phyloP scores from a whole-genome alignment of 441 rosid genomes.

The Cnidoscolus chayamansa region DNA sequence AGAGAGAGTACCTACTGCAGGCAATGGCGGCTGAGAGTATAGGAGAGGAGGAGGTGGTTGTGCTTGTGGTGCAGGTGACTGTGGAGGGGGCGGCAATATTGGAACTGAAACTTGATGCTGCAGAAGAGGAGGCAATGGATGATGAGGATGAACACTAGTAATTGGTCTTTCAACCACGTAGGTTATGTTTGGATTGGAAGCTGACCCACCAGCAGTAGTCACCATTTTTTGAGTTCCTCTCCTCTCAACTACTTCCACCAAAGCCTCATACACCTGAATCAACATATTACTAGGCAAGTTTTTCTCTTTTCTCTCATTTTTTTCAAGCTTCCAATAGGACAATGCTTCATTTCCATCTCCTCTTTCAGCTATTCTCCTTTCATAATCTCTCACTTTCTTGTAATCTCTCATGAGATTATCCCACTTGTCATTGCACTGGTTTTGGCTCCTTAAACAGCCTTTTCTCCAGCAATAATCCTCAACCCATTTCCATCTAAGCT shows the following conservation, averaged over 20 bases:
- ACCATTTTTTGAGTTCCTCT: constrained; percentile 33
- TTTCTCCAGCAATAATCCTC: constrained; percentile 84
- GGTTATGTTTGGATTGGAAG: constrained; percentile 15
- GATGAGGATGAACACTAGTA: constrained; percentile 22
- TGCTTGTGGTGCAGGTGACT: constrained; percentile 16
- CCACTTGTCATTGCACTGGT: constrained; percentile 97
- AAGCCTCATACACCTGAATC: constrained; percentile 60
- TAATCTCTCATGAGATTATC: constrained; percentile 95
- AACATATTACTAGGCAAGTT: constrained; percentile 79
- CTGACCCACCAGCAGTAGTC: constrained; percentile 17
- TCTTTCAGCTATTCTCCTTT: constrained; percentile 37
- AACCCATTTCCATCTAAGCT: constrained; percentile 94
- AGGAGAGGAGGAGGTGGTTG: constrained; percentile 31
- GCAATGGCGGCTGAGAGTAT: constrained; percentile 50
- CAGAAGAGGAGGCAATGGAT: constrained; percentile 29
- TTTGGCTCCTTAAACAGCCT: constrained; percentile 78
- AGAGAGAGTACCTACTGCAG: constrained; percentile 56
- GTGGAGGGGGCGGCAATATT: constrained; percentile 19
- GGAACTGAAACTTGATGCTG: constrained; percentile 39
- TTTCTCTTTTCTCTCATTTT: constrained; percentile 67
- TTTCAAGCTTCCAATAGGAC: constrained; percentile 83
- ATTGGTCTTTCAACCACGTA: constrained; percentile 28
- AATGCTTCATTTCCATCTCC: constrained; percentile 23
- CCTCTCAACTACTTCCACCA: constrained; percentile 68
- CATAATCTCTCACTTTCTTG: constrained; percentile 81